phyloP scores from a whole-genome alignment of 768 basidiomycete genomes.

The Mycena olivaceomarginata region DNA sequence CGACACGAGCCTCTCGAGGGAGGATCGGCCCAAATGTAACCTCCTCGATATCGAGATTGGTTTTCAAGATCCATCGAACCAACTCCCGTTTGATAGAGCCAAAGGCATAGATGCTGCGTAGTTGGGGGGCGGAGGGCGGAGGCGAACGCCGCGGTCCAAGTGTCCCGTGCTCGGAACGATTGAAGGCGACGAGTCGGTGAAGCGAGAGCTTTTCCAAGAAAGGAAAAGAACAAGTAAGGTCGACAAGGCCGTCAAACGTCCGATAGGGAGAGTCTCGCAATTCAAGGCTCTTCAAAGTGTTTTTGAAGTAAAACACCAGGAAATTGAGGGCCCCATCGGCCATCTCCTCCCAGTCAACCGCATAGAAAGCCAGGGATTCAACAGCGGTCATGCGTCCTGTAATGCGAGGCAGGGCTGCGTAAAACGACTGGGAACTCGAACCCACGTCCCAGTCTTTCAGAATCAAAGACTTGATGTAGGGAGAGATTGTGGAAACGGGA shows the following conservation, averaged over 20 bases:
- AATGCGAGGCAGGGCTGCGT: slow-evolving; percentile 27
- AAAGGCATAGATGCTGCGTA: slow-evolving; percentile 26
- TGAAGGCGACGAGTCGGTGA: slow-evolving; percentile 17
- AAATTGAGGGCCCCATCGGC: slow-evolving; percentile 26
- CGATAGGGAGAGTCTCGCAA: slow-evolving; percentile 27
- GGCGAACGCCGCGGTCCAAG: not conserved
- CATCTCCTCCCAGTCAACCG: slow-evolving; percentile 32
- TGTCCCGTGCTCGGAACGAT: not conserved
- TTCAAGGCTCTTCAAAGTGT: slow-evolving; percentile 34
- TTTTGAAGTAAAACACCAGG: slow-evolving; percentile 28
- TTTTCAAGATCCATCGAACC: slow-evolving; percentile 17
- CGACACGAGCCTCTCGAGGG: slow-evolving; percentile 19
- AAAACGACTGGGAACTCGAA: slow-evolving; percentile 15
- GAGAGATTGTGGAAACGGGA: slow-evolving; percentile 22
- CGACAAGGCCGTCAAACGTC: slow-evolving; percentile 21
- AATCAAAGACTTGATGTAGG: slow-evolving; percentile 24
- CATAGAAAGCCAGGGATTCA: slow-evolving; percentile 25
- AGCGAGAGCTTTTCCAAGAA: slow-evolving; percentile 27
- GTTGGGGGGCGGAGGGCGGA: not conserved
- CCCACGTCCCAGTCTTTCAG: slow-evolving; percentile 29
- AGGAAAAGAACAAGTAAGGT: slow-evolving; percentile 25
- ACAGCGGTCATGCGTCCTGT: slow-evolving; percentile 33
- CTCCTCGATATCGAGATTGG: slow-evolving; percentile 20
- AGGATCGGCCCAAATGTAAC: slow-evolving; percentile 29
- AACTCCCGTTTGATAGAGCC: slow-evolving; percentile 35